A percentile compares a stretch with the other conserved stretches of the same genome.
Conservation (phyloP, 2,329 filamentous ascomycete species). For the Aschersonia sp. region DNA sequence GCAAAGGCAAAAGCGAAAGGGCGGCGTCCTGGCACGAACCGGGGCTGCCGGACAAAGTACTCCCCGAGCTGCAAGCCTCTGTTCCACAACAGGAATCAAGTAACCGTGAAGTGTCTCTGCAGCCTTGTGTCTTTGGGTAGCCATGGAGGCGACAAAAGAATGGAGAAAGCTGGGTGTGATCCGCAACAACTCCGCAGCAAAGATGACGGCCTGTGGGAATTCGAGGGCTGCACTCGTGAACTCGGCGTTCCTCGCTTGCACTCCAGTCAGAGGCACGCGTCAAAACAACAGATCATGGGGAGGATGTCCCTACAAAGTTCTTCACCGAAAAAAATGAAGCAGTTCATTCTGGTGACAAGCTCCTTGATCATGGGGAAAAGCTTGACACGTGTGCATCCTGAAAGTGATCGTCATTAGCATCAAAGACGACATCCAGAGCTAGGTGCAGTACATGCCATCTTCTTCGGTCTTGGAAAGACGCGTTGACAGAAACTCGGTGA, state of each 20-base stretch:
- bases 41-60: no score
- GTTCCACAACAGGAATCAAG: background rate
- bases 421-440: no score
- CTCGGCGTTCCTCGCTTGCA: constrained; percentile 1
- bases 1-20: no score
- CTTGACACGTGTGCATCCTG: background rate
- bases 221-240: constrained; percentile 1
- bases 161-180: background rate
- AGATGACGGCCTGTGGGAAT: constrained; percentile 2
- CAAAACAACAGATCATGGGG: background rate
- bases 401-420: background rate
- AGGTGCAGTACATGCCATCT: background rate
- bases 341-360: background rate
- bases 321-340: background rate
- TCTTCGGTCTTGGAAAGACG: background rate
- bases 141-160: background rate
- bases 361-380: background rate
- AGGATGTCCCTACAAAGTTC: background rate
- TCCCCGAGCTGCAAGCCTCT: background rate
- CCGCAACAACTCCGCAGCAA: constrained; percentile 1
- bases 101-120: background rate
- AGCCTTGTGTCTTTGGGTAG: background rate
- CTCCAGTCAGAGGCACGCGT: background rate
- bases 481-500: background rate
- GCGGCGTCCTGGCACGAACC: no score